Conservation (phyloP, 176 grass and related monocot species). For the Bothriochloa decipiens region DNA sequence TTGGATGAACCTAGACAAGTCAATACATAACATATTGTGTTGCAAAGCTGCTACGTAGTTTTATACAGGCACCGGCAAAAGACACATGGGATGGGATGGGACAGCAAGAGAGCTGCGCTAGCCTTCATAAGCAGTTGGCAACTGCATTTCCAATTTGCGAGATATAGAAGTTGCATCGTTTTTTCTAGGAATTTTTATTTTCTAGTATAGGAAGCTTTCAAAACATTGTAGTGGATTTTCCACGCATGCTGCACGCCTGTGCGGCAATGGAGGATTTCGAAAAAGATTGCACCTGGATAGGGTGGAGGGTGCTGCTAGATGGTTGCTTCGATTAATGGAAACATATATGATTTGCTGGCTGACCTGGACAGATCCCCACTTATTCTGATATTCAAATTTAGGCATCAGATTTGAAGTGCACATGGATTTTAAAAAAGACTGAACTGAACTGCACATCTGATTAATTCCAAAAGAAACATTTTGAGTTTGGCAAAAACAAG, state of each 20-base stretch:
- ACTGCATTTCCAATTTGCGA: not conserved
- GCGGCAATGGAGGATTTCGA: not conserved
- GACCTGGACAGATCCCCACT: not conserved
- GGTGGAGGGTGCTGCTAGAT: not conserved
- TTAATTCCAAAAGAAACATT: not conserved
- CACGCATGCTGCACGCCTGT: not conserved
- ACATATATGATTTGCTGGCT: not conserved
- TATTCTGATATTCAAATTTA: not conserved
- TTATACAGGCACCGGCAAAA: not conserved
- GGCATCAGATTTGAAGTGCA: not conserved
- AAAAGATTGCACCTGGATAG: not conserved
- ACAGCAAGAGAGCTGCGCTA: not conserved
- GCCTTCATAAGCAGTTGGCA: not conserved
- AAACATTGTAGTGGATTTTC: not conserved
- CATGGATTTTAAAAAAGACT: no score
- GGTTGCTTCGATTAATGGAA: not conserved
- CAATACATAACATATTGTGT: not conserved
- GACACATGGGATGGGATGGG: not conserved
- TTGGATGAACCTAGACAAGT: slow-evolving; percentile 40
- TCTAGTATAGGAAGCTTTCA: not conserved
- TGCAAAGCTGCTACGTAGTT: not conserved
- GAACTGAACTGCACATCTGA: not conserved
- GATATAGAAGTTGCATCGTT: not conserved
- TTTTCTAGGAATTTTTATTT: not conserved
- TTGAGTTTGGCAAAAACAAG: no score